Evolutionary conservation across 306 rosid genomes (phyloP), one percentile per base, ranked within the genome.

Genomic region (Casuarina glauca): DNA sequence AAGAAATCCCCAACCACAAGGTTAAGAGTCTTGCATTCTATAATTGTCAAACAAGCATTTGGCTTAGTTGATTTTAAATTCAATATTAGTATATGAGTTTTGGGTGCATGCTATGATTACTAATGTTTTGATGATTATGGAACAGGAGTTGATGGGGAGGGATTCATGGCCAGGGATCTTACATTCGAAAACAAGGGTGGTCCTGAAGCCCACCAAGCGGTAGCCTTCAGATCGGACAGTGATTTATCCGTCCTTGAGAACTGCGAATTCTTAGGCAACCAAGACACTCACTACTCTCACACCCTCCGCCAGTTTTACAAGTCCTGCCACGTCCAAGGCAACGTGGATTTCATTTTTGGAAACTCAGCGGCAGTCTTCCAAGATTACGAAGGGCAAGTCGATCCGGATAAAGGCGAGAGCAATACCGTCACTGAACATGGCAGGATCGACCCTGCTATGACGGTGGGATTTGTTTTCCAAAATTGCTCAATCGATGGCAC

Each of bases 331-430:
- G 91, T 95, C 3, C 20, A 64, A 5, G 98, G 98, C 77, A 95
- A 93, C 11, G 97, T 95, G 0, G 98, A 95, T 57, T 89, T 92
- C 89, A 92, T 95, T 46, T 95, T 95, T 0, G 98, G 98, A 15
- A 95, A 95, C 78, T 83, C 97, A 0, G 97, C 98, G 2, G 43
- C 97, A 0, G 0, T 20, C 26, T 20, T 20, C 26, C 26, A 20
- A n/a, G n/a, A 20, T 20, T 20, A 20, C 26, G 26, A 20, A 1
- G 81, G 97, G 9, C 93, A 91, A 72, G 45, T 82, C 19, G 80
- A 64, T 2, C 96, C 97, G 0, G 87, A 89, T 71, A 81, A 84
- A 8, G 98, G 98, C 0, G 96, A 89, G 81, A 87, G 77, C 69
- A 95, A 92, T 35, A 90, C 88, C 2, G 0, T 93, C 68, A 88